A percentile compares a stretch with the other conserved stretches of the same genome.
Conservation (phyloP, 2,329 filamentous ascomycete species). For the Colletotrichum brevisporum region DNA sequence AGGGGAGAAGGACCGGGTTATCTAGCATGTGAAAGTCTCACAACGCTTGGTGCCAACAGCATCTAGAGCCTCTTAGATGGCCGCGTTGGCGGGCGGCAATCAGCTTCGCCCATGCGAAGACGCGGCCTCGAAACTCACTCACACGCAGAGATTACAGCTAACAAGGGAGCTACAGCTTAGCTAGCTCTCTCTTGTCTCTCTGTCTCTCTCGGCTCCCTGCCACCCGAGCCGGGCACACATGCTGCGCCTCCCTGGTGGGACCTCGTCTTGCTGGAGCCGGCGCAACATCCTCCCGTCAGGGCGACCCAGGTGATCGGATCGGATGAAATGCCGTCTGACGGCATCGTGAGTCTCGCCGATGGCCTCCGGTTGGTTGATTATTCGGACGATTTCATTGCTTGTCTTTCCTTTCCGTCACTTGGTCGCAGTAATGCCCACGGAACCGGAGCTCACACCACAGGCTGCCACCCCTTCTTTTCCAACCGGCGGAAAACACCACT, state of each 20-base stretch:
- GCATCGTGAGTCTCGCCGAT: conserved; percentile 31
- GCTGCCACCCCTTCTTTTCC: no score
- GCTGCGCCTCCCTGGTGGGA: conserved; percentile 29
- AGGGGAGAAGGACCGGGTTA: not conserved
- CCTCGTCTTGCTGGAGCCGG: conserved; percentile 18
- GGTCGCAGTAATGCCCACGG: not conserved
- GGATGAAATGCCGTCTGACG: conserved; percentile 34
- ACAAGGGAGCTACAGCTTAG: no score
- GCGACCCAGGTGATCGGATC: conserved; percentile 21
- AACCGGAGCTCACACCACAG: no score
- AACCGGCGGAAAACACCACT: not conserved
- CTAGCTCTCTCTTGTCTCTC: no score
- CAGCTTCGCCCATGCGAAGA: conserved; percentile 1
- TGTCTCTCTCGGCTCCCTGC: not conserved
- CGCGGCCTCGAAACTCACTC: conserved; percentile 12
- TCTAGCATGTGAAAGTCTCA: conserved; percentile 1
- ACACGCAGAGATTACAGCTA: not conserved
- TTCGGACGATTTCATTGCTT: conserved; percentile 21
- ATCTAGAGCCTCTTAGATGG: no score
- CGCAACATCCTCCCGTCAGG: conserved; percentile 37
- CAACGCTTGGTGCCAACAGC: not conserved
- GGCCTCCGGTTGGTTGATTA: not conserved
- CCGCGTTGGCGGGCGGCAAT: no score
- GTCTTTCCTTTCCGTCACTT: not conserved
- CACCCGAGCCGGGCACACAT: not conserved